A percentile compares a stretch with the other conserved stretches of the same genome.
These are phyloP conservation scores for Cyclotella baltica DNA, from an alignment of 108 stramenopile genomes.

Conservation along the genomic window DNA sequence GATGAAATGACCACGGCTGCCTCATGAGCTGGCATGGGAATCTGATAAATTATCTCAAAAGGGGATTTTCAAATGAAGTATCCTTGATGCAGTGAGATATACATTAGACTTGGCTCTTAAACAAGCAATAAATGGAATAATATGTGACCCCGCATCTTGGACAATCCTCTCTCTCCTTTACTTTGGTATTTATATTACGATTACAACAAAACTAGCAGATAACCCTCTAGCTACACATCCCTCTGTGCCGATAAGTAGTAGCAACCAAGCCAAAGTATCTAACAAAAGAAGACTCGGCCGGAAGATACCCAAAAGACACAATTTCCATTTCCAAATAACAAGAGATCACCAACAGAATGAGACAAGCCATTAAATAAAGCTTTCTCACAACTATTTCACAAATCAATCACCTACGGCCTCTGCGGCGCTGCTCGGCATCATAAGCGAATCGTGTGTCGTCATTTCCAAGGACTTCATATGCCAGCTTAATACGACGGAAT, in stretches of 20 bases:
- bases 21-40: too few relatives aligned
- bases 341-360: not conserved
- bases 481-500: constrained; percentile 76
- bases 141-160: not conserved
- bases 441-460: constrained; percentile 61
- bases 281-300: not conserved
- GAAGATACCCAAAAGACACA: not conserved
- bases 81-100: too few relatives aligned
- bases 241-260: too few relatives aligned
- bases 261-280: too few relatives aligned
- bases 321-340: not conserved
- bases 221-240: not conserved
- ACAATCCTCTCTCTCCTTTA: not conserved
- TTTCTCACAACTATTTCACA: not conserved
- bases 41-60: too few relatives aligned
- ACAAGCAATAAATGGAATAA: not conserved
- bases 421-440: constrained; percentile 60
- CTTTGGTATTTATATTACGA: not conserved
- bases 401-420: constrained; percentile 13
- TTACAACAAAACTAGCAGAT: not conserved
- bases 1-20: too few relatives aligned
- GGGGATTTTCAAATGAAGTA: too few relatives aligned
- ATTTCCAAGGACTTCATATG: constrained; percentile 81
- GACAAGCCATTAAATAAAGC: constrained; percentile 13
- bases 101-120: too few relatives aligned